These are phyloP conservation scores for maize (Zea mays) DNA, from an alignment of 176 grass and related monocot species.

Conservation along the genomic window Zm-B73-REFERENCE-NAM-5.0 NC_050098.1:172910501-172911000, in stretches of 20 bases:
- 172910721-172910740: not conserved
- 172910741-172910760: not conserved
- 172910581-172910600: not conserved
- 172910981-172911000: conserved; percentile 71
- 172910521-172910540: not conserved
- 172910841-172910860: conserved; percentile 58
- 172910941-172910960: not conserved
- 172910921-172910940: not conserved
- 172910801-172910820: conserved; percentile 61
- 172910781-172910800: not conserved
- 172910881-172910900: conserved; percentile 73
- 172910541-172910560: not conserved
- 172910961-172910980: not conserved
- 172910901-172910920: conserved; percentile 55
- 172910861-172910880: conserved; percentile 51
- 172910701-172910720: not conserved
- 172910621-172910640: not conserved
- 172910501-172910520: not conserved
- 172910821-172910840: conserved; percentile 91
- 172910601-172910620: not conserved
- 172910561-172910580: not conserved
- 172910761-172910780: not conserved
- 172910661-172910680: not conserved
- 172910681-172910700: not conserved
- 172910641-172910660: not conserved